A percentile compares a stretch with the other conserved stretches of the same genome.
Evolutionary conservation across 1,284 basidiomycete genomes (phyloP).

Genomic region (Cryptococcus depauperatus): DNA sequence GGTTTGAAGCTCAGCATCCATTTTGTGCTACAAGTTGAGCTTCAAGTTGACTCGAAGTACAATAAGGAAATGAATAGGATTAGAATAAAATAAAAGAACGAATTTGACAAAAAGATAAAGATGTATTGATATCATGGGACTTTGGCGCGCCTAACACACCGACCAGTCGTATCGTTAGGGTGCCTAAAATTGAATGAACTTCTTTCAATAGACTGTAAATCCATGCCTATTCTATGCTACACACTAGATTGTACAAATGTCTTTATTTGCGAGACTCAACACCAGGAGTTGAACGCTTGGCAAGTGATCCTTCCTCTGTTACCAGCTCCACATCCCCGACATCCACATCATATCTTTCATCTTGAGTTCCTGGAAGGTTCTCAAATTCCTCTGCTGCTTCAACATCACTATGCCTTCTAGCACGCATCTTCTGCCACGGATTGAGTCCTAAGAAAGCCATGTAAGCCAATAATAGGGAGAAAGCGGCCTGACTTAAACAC

Average conservation of each 20-base stretch:
- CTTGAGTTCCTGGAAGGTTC: slow-evolving; percentile 4
- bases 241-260: neutral
- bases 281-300: slow-evolving; percentile 1
- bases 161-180: too few species aligned
- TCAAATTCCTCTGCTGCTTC: slow-evolving; percentile 23
- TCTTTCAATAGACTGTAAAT: too few species aligned
- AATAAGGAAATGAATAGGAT: too few species aligned
- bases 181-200: too few species aligned
- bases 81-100: neutral
- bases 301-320: slow-evolving; percentile 2
- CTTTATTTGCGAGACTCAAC: slow-evolving; percentile 8
- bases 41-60: too few species aligned
- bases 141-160: too few species aligned
- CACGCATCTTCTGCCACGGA: slow-evolving; percentile 6
- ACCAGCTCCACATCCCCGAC: slow-evolving; percentile 3
- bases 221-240: slow-evolving; percentile 3
- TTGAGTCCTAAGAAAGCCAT: slow-evolving; percentile 15
- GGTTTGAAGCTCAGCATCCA: slow-evolving; percentile 64
- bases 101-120: too few species aligned
- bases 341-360: slow-evolving; percentile 9
- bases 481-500: slow-evolving; percentile 10
- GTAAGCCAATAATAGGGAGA: neutral
- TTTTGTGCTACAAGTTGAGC: slow-evolving; percentile 2
- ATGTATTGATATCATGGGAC: too few species aligned
- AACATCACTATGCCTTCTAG: slow-evolving; percentile 10